Evolutionary conservation across 2,329 filamentous ascomycete species (phyloP).

Genomic region (Fusarium humuli): DNA sequence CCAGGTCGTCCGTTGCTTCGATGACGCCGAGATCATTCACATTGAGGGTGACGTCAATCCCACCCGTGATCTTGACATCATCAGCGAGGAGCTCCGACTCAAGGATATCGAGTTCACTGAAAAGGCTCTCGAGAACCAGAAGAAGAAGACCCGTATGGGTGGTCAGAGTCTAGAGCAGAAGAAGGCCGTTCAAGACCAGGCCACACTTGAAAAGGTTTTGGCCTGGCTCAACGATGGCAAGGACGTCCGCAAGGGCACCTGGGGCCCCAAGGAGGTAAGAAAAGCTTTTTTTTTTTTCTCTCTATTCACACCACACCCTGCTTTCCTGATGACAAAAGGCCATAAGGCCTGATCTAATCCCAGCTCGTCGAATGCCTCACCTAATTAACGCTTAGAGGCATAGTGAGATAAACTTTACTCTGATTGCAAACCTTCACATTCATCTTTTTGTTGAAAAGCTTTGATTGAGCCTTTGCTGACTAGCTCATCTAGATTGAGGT

Average conservation of each 20-base stretch:
- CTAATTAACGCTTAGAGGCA: conserved; percentile 77
- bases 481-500: conserved; percentile 79
- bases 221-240: conserved; percentile 87
- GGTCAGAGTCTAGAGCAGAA: conserved; percentile 98
- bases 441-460: conserved; percentile 7
- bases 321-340: conserved; percentile 98
- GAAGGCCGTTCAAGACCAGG: conserved; percentile 94
- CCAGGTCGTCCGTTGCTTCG: conserved; percentile 96
- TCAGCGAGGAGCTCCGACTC: conserved; percentile 93
- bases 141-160: conserved; percentile 94
- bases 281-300: conserved; percentile 39
- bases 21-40: conserved; percentile 99
- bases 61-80: conserved; percentile 92
- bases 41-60: conserved; percentile 99
- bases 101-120: conserved; percentile 99
- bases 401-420: conserved; percentile 87
- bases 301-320: conserved; percentile 19
- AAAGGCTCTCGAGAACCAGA: conserved; percentile 90
- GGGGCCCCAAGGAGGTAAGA: conserved; percentile 94
- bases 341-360: conserved; percentile 92
- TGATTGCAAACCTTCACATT: conserved; percentile 61
- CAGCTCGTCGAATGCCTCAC: conserved; percentile 98
- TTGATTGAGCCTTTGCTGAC: conserved; percentile 41
- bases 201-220: conserved; percentile 90
- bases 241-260: conserved; percentile 90